Evolutionary conservation across 2,329 filamentous ascomycete genomes (phyloP).

Genomic region (Pyrenophora teres): DNA sequence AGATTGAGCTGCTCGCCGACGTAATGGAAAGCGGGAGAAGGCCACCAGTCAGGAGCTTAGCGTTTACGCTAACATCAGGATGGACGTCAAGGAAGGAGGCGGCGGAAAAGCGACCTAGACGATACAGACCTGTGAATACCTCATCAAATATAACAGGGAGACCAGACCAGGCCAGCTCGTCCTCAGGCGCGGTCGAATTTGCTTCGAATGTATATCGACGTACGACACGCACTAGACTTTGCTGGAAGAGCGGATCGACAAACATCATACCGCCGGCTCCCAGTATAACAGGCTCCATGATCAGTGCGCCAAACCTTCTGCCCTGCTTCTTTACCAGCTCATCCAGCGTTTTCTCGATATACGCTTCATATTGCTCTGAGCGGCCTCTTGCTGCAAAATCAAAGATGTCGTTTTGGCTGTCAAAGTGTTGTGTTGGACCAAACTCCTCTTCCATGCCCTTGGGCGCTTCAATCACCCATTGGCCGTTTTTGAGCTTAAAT

Average conservation of each 20-base stretch:
- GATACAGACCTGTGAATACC: slow-evolving; percentile 84
- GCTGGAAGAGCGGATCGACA: slow-evolving; percentile 82
- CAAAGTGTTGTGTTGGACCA: slow-evolving; percentile 48
- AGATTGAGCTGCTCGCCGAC: slow-evolving; percentile 73
- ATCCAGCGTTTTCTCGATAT: slow-evolving; percentile 62
- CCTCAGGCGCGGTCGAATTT: slow-evolving; percentile 1
- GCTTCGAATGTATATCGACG: slow-evolving; percentile 63
- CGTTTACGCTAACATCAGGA: slow-evolving; percentile 79
- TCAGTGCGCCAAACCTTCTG: slow-evolving; percentile 73
- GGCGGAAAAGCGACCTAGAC: slow-evolving; percentile 73
- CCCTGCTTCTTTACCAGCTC: slow-evolving; percentile 60
- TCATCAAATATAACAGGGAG: slow-evolving; percentile 83
- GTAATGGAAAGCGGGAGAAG: slow-evolving; percentile 78
- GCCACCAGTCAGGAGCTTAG: slow-evolving; percentile 82
- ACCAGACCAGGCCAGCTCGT: slow-evolving; percentile 64
- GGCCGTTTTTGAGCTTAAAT: slow-evolving; percentile 67
- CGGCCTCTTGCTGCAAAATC: slow-evolving; percentile 48
- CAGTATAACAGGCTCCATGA: slow-evolving; percentile 79
- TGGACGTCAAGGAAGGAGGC: slow-evolving; percentile 70
- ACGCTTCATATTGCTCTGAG: slow-evolving; percentile 59
- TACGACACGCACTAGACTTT: slow-evolving; percentile 69
- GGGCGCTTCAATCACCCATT: slow-evolving; percentile 68
- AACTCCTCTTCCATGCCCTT: slow-evolving; percentile 54
- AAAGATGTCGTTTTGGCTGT: slow-evolving; percentile 42
- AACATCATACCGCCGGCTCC: slow-evolving; percentile 85